Evolutionary conservation across 768 basidiomycete genomes (phyloP).

Genomic region (Naematelia aurantialba): DNA sequence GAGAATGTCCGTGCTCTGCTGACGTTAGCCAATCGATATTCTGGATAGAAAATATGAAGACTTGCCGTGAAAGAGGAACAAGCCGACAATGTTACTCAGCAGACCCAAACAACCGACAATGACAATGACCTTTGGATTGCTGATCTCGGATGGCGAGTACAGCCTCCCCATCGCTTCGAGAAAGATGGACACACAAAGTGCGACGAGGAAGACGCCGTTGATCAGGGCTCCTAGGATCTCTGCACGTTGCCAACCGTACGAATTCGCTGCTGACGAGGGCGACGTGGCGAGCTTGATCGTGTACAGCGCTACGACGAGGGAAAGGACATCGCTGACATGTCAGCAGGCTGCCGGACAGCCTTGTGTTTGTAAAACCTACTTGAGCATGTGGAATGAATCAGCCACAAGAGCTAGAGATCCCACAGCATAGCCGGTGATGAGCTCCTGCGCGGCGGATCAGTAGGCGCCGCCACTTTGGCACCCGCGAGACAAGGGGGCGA

Average conservation of each 20-base stretch:
- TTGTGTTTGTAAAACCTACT: too few species aligned
- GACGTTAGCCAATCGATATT: conserved; percentile 5
- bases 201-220: conserved; percentile 95
- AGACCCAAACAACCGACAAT: conserved; percentile 85
- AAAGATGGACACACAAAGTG: conserved; percentile 91
- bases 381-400: conserved; percentile 98
- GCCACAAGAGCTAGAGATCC: conserved; percentile 92
- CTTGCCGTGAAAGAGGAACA: conserved; percentile 92
- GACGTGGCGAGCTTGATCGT: conserved; percentile 64
- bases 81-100: conserved; percentile 83
- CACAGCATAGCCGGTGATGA: conserved; percentile 76
- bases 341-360: conserved; percentile 22
- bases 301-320: conserved; percentile 88
- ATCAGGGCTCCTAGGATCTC: conserved; percentile 91
- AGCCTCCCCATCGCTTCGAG: conserved; percentile 89
- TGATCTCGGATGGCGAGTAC: conserved; percentile 79
- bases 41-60: neutral
- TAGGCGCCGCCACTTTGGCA: conserved; percentile 1
- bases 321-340: conserved; percentile 81
- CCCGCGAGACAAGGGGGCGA: conserved; percentile 43
- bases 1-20: conserved; percentile 67
- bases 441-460: conserved; percentile 22
- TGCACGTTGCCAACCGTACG: conserved; percentile 99
- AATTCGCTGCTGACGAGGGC: conserved; percentile 61
- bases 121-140: conserved; percentile 80